A percentile compares a stretch with the other conserved stretches of the same genome.
Evolutionary conservation across 805 yeast species (phyloP).

Genomic region (Priceomyces medius): DNA sequence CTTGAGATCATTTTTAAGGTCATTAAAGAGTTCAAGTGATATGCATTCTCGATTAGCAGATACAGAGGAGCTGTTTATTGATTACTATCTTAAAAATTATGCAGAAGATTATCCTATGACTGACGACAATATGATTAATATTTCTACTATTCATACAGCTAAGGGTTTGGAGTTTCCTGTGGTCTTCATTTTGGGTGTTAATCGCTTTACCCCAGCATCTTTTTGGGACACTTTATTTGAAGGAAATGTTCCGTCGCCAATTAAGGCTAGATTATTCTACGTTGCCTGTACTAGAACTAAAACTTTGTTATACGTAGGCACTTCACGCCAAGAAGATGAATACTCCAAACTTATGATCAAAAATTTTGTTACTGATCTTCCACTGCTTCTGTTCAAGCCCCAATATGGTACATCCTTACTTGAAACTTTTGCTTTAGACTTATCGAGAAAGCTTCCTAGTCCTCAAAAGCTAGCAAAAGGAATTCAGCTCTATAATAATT

Average conservation of each 20-base stretch:
- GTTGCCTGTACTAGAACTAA: constrained; percentile 70
- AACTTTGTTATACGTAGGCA: constrained; percentile 39
- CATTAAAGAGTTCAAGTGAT: constrained; percentile 17
- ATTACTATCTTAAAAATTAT: constrained; percentile 41
- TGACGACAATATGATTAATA: constrained; percentile 38
- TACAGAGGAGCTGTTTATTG: constrained; percentile 27
- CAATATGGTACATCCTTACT: constrained; percentile 6
- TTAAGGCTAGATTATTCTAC: constrained; percentile 48
- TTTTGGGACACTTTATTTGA: constrained; percentile 15
- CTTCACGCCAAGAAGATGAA: constrained; percentile 7
- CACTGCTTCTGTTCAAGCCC: constrained; percentile 7
- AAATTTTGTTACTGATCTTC: constrained; percentile 13
- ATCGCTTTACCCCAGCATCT: constrained; percentile 5
- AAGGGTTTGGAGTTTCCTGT: constrained; percentile 75
- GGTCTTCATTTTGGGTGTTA: constrained; percentile 46
- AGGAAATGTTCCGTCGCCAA: constrained; percentile 13
- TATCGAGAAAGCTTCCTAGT: constrained; percentile 11
- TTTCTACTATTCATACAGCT: constrained; percentile 72
- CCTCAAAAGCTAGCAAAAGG: constrained; percentile 7
- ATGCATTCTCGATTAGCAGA: constrained; percentile 9
- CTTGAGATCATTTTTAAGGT: constrained; percentile 19
- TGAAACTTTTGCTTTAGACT: constrained; percentile 9
- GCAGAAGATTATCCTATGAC: constrained; percentile 32
- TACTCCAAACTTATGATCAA: constrained; percentile 7
- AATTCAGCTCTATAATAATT: constrained; percentile 1